Evolutionary conservation across 2,329 filamentous ascomycete species (phyloP), one percentile per base, ranked within the genome.

Genomic region (Tolypocladium cylindrosporum): DNA sequence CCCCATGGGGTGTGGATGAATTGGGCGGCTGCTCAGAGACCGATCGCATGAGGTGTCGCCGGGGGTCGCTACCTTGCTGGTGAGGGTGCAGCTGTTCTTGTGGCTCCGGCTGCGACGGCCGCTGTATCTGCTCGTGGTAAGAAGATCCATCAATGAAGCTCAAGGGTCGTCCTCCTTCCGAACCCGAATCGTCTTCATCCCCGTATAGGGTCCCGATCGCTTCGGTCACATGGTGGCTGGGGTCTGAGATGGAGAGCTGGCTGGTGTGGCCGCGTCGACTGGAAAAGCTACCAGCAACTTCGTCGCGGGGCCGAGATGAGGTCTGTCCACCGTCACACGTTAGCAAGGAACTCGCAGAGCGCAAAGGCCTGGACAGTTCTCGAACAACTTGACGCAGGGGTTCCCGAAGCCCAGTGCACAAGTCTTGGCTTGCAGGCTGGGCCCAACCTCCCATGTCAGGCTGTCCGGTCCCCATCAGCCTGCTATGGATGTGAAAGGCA

Each of bases 141-240:
- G 81, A 77, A 48, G 80, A 76, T 54, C 79, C 79, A 64, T 70
- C 67, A 57, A 92, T 79, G 74, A 91, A 94, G 75, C 89, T 93
- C 66, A 92, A 74, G 41, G 89, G 89, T 52, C 88, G 84, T 45
- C 76, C 72, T 58, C 74, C 72, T 59, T 77, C 76, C 19, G 73
- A 83, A 63, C 84, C 81, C 2, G 74, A 83, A 64, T 90, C 83
- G 64, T 86, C 84, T 67, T 85, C 83, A 68, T 90, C 88, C 67
- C 89, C 90, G 74, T 97, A 96, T 74, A 96, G 83, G 66, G 91
- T 91, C 56, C 90, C 90, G 73, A 96, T 96, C 60, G 91, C 89
- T 73, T 96, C 92, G 58, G 91, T 96, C 70, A 96, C 90, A 82
- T 96, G 92, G 75, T 96, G 91, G 75, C 83, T 91, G 61, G 92